phyloP scores from a whole-genome alignment of 139 green algal genomes.

The Closterium sp. region DNA sequence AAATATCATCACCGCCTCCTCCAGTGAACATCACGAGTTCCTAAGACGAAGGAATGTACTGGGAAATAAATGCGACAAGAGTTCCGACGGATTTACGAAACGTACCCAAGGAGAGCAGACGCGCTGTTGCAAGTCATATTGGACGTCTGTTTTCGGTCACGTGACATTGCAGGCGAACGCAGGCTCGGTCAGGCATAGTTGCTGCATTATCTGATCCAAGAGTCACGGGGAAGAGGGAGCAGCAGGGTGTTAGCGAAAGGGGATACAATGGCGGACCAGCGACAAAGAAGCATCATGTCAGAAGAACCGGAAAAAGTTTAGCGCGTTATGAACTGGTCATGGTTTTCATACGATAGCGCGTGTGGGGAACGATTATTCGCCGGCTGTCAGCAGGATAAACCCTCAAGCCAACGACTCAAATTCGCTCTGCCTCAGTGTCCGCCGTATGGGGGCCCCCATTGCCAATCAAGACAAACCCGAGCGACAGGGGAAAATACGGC shows the following conservation, averaged over 20 bases:
- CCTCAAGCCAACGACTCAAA: not conserved
- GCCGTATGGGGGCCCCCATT: not conserved
- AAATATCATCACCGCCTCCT: not conserved
- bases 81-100: no score
- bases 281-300: no score
- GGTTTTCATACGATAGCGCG: no score
- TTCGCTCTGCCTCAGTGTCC: not conserved
- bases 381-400: not conserved
- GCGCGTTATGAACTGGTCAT: no score
- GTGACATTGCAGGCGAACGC: no score
- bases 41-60: no score
- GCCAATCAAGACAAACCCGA: not conserved
- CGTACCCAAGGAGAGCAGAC: not conserved
- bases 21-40: not conserved
- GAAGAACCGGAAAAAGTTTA: no score
- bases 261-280: not conserved
- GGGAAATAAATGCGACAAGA: no score
- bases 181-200: not conserved
- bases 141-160: no score
- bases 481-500: not conserved
- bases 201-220: not conserved
- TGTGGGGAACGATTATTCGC: not conserved
- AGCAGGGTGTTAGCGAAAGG: not conserved
- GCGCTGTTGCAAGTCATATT: not conserved
- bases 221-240: not conserved